A percentile compares a stretch with the other conserved stretches of the same genome.
These are phyloP conservation scores for Pythium aquatile DNA, from an alignment of 352 stramenopile species.

Conservation along the genomic window DNA sequence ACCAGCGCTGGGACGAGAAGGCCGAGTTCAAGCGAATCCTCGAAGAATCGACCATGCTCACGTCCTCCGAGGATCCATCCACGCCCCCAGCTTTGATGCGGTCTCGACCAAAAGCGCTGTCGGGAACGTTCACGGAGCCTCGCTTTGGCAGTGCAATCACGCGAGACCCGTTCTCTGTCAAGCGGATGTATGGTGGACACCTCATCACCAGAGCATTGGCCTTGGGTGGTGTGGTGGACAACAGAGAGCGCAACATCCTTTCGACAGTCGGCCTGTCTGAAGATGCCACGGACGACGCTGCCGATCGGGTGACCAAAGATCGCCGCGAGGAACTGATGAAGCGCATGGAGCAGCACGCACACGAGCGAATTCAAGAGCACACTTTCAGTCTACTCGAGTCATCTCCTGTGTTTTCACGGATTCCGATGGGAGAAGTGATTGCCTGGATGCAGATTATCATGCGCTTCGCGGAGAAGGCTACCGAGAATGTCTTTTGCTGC, in stretches of 20 bases:
- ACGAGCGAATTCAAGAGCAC: constrained; percentile 62
- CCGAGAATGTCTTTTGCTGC: constrained; percentile 61
- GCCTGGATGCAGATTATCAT: constrained; percentile 85
- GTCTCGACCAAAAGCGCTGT: constrained; percentile 52
- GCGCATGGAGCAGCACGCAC: constrained; percentile 65
- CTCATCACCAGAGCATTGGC: constrained; percentile 18
- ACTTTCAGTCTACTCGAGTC: constrained; percentile 71
- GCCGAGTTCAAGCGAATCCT: constrained; percentile 72
- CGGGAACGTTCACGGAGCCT: constrained; percentile 57
- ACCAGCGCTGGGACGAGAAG: constrained; percentile 64
- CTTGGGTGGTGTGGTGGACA: constrained; percentile 23
- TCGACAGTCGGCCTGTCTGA: constrained; percentile 61
- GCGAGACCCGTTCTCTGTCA: constrained; percentile 45
- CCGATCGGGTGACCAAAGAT: constrained; percentile 41
- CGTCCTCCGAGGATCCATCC: constrained; percentile 40
- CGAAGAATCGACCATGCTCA: constrained; percentile 59
- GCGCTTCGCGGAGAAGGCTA: constrained; percentile 59
- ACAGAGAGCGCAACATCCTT: constrained; percentile 51
- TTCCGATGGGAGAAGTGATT: constrained; percentile 72
- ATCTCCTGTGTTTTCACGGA: constrained; percentile 44
- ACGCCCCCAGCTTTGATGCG: constrained; percentile 30
- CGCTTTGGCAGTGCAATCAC: constrained; percentile 49
- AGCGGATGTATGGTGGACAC: constrained; percentile 10
- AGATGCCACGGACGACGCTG: constrained; percentile 52
- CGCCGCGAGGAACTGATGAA: constrained; percentile 45